Conservation (phyloP, 75 land plant species). For the Isoetes taiwanensis region DNA sequence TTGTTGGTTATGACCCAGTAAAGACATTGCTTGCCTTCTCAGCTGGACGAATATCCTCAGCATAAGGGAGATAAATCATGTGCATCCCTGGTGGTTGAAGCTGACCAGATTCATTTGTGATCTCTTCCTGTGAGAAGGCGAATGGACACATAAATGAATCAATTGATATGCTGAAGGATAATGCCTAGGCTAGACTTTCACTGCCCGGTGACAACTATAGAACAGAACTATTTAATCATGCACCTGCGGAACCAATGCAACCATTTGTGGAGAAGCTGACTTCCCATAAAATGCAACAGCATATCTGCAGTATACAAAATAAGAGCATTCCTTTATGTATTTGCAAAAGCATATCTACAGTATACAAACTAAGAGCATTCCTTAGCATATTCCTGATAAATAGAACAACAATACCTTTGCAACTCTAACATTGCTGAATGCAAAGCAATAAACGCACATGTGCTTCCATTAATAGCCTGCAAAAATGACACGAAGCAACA, state of each 20-base stretch:
- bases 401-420: slow-evolving; percentile 50
- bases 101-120: slow-evolving; percentile 48
- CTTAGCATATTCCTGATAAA: too few relatives aligned
- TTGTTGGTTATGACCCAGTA: neutral
- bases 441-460: slow-evolving; percentile 63
- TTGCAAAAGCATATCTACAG: neutral
- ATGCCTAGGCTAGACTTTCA: neutral
- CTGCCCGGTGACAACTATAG: neutral
- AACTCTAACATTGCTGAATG: slow-evolving; percentile 69
- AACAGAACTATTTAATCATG: neutral
- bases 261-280: slow-evolving; percentile 48
- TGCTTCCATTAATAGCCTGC: slow-evolving; percentile 78
- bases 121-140: slow-evolving; percentile 43
- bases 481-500: too few relatives aligned
- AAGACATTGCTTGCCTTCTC: slow-evolving; percentile 57
- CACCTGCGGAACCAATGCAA: slow-evolving; percentile 90
- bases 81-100: slow-evolving; percentile 93
- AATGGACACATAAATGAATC: neutral
- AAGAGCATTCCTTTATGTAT: neutral
- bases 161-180: neutral
- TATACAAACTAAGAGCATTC: too few relatives aligned
- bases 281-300: slow-evolving; percentile 80
- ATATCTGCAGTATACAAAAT: slow-evolving; percentile 34
- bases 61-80: slow-evolving; percentile 91
- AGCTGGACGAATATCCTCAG: slow-evolving; percentile 74